phyloP scores from a whole-genome alignment of 352 stramenopile genomes.

The Phytophthora hibernalis region DNA sequence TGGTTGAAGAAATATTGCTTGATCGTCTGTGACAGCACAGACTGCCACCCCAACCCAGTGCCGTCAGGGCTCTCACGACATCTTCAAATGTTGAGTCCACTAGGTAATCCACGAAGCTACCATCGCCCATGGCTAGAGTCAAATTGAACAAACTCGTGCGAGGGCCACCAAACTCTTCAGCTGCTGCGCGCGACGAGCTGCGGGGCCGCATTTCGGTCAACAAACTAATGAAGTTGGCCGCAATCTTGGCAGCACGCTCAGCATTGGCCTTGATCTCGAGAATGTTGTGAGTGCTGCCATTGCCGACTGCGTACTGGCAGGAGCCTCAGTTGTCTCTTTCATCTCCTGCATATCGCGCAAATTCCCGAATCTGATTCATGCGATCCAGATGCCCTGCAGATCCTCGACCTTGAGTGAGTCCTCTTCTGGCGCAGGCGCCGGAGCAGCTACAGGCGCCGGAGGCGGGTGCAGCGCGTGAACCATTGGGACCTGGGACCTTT shows the following conservation, averaged over 20 bases:
- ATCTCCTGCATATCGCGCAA: slow-evolving; percentile 57
- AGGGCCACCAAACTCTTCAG: slow-evolving; percentile 25
- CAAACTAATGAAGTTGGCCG: slow-evolving; percentile 59
- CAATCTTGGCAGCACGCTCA: slow-evolving; percentile 62
- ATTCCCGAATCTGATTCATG: slow-evolving; percentile 79
- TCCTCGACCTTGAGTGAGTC: slow-evolving; percentile 66
- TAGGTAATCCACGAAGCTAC: slow-evolving; percentile 73
- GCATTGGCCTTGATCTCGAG: slow-evolving; percentile 64
- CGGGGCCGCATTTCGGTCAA: slow-evolving; percentile 49
- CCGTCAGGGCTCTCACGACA: slow-evolving; percentile 51
- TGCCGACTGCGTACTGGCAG: slow-evolving; percentile 51
- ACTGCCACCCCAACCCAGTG: slow-evolving; percentile 59
- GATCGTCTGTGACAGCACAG: slow-evolving; percentile 74
- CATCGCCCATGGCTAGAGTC: slow-evolving; percentile 68
- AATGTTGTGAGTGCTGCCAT: slow-evolving; percentile 62
- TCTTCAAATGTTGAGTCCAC: slow-evolving; percentile 72
- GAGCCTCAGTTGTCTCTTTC: slow-evolving; percentile 45
- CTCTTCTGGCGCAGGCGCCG: slow-evolving; percentile 21
- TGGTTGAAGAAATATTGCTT: slow-evolving; percentile 90
- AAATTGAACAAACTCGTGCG: slow-evolving; percentile 58
- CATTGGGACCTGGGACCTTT: slow-evolving; percentile 10
- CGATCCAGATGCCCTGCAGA: slow-evolving; percentile 73
- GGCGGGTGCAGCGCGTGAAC: slow-evolving; percentile 20
- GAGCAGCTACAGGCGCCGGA: slow-evolving; percentile 2
- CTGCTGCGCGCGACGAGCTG: slow-evolving; percentile 42